Evolutionary conservation across 345 rosid species (phyloP).

Genomic region (Salix suchowensis): DNA sequence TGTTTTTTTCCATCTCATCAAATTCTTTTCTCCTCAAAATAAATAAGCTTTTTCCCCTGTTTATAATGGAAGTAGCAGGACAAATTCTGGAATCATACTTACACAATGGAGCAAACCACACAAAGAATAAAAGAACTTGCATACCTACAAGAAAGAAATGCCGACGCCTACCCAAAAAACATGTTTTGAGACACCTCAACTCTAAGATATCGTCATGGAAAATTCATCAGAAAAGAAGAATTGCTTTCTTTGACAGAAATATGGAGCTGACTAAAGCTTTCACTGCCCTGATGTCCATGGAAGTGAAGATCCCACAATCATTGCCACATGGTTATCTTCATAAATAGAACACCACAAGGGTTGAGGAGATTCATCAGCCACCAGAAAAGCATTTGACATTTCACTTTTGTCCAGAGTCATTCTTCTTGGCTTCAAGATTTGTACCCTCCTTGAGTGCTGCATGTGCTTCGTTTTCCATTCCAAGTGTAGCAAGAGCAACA

Average conservation of each 20-base stretch:
- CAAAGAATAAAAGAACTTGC: slow-evolving; percentile 24
- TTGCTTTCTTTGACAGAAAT: slow-evolving; percentile 8
- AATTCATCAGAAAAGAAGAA: slow-evolving; percentile 5
- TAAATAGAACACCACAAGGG: not conserved
- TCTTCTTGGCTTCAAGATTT: slow-evolving; percentile 55
- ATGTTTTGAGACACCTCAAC: slow-evolving; percentile 2
- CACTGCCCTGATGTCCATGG: not conserved
- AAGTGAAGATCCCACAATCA: slow-evolving; percentile 7
- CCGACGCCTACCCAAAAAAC: slow-evolving; percentile 3
- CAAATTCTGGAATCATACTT: slow-evolving; percentile 5
- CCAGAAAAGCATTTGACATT: not conserved
- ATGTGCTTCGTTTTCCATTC: slow-evolving; percentile 72
- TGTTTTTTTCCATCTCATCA: slow-evolving; percentile 8
- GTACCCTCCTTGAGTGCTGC: slow-evolving; percentile 71
- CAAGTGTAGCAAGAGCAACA: slow-evolving; percentile 54
- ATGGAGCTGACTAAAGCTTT: slow-evolving; percentile 1
- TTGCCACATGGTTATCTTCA: slow-evolving; percentile 5
- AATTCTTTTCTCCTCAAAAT: not conserved
- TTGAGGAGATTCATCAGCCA: slow-evolving; percentile 3
- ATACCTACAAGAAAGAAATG: slow-evolving; percentile 1
- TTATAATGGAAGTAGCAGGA: slow-evolving; percentile 1
- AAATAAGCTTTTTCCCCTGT: not conserved
- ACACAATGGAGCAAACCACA: slow-evolving; percentile 30
- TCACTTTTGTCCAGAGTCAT: slow-evolving; percentile 26
- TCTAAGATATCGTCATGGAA: not conserved